These are phyloP conservation scores for Nakaseomyces kungkrabaensis DNA, from an alignment of 1,139 yeast genomes.

Conservation along the genomic window DNA sequence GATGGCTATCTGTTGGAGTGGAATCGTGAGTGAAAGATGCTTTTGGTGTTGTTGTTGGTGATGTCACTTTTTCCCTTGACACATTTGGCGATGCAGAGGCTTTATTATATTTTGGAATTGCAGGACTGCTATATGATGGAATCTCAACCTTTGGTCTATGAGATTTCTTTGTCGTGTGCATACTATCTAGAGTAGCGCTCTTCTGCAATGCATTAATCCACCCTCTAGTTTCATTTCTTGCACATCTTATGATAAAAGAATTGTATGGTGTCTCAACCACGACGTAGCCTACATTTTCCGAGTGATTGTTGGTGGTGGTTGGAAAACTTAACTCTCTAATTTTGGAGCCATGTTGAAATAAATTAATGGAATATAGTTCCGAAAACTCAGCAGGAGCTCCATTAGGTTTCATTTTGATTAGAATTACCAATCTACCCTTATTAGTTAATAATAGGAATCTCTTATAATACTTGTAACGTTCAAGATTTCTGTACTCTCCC, in stretches of 20 bases:
- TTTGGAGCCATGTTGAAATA: slow-evolving; percentile 20
- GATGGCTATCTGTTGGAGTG: not conserved
- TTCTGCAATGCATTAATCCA: slow-evolving; percentile 23
- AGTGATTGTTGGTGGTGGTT: slow-evolving; percentile 5
- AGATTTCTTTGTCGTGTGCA: not conserved
- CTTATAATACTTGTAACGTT: slow-evolving; percentile 12
- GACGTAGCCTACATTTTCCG: slow-evolving; percentile 10
- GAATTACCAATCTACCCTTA: slow-evolving; percentile 24
- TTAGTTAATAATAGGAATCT: slow-evolving; percentile 24
- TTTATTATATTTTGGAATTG: not conserved
- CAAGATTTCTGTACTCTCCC: slow-evolving; percentile 7
- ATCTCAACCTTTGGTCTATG: not conserved
- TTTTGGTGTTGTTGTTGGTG: not conserved
- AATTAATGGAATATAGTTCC: slow-evolving; percentile 19
- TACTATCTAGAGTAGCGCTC: slow-evolving; percentile 6
- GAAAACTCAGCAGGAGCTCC: slow-evolving; percentile 14
- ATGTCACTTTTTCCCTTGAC: slow-evolving; percentile 5
- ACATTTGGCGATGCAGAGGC: not conserved
- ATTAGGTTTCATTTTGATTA: slow-evolving; percentile 16
- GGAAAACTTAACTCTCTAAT: slow-evolving; percentile 21
- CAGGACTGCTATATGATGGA: not conserved
- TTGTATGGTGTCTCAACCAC: slow-evolving; percentile 26
- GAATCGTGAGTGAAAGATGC: not conserved
- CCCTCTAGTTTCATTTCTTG: slow-evolving; percentile 9
- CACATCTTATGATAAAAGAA: slow-evolving; percentile 21